Evolutionary conservation across 1,284 basidiomycete species (phyloP).

Genomic region (Takashimella tepidaria): DNA sequence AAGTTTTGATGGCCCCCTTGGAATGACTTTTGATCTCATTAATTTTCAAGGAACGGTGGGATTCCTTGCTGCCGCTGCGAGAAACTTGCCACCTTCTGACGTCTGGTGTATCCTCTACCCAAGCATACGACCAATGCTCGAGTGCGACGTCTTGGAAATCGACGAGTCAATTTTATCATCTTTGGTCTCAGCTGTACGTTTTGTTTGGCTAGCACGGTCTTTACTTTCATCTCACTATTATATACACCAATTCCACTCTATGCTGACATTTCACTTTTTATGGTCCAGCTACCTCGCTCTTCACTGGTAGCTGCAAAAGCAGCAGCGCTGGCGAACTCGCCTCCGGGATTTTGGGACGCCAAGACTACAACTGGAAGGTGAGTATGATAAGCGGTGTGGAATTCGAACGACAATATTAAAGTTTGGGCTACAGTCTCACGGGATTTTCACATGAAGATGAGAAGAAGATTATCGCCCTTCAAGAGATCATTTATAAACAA

Average conservation of each 20-base stretch:
- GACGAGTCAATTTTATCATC: slow-evolving; percentile 70
- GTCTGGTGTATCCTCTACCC: slow-evolving; percentile 97
- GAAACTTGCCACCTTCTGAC: slow-evolving; percentile 73
- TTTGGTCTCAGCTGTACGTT: slow-evolving; percentile 69
- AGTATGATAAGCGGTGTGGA: background rate
- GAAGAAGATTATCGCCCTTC: slow-evolving; percentile 57
- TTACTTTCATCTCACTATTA: background rate
- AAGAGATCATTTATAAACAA: slow-evolving; percentile 80
- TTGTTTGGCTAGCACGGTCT: background rate
- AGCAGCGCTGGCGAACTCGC: slow-evolving; percentile 37
- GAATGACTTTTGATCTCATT: too few species aligned
- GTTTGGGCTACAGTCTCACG: slow-evolving; percentile 40
- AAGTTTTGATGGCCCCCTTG: too few species aligned
- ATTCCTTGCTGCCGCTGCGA: slow-evolving; percentile 77
- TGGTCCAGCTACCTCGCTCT: slow-evolving; percentile 64
- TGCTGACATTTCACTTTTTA: slow-evolving; percentile 1
- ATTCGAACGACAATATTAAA: background rate
- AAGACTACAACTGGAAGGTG: slow-evolving; percentile 13
- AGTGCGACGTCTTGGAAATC: slow-evolving; percentile 74
- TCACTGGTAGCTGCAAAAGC: slow-evolving; percentile 77
- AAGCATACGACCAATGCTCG: slow-evolving; percentile 75
- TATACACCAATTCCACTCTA: background rate
- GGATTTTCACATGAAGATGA: slow-evolving; percentile 49
- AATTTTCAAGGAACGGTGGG: slow-evolving; percentile 72
- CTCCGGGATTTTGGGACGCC: slow-evolving; percentile 65